Evolutionary conservation across 129 eudicot species (phyloP), one percentile per base, ranked within the genome.

Genomic region (Tanacetum coccineum): DNA sequence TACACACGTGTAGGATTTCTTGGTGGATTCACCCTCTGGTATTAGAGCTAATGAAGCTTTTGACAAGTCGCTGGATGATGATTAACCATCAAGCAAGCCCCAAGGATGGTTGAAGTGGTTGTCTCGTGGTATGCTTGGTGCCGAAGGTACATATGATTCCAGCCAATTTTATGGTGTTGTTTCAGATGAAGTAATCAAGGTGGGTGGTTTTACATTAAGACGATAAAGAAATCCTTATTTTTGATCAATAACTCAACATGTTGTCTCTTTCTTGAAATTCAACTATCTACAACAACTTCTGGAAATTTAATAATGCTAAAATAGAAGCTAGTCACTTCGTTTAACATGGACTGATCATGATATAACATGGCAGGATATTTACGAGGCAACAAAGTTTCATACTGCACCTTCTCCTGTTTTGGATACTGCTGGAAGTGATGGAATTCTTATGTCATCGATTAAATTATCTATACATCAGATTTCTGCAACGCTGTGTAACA

Each of bases 91-190:
- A 61, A 73, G 75, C 72, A 92, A 80, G 73, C 86, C 95, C 18
- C 92, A 89, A 73, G 96, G 99, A 70, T 93, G 99, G 99, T 78
- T 93, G 70, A 93, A 93, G 68, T 93, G 99, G 99, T 73, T 93
- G 64, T 93, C 99, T 39, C 90, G 90, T 76, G 99, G 99, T 67
- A 87, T 93, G 95, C 95, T 93, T 67, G 99, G 99, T 81, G 99
- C 99, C 44, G 96, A 95, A 20, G 99, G 99, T 64, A 93, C 96
- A 49, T 91, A 86, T 77, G 99, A 86, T 79, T 86, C 99, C 66
- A 76, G 80, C 74, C 92, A 84, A 61, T 93, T 93, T 74, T 93
- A 96, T 76, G 99, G 99, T 64, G 95, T 89, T 32, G 92, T 93
- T 71, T 93, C 99, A 39, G 99, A 93, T 79, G 99, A 88, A 74